Conservation (phyloP, 345 rosid species). For the Cardamine occulta region DNA sequence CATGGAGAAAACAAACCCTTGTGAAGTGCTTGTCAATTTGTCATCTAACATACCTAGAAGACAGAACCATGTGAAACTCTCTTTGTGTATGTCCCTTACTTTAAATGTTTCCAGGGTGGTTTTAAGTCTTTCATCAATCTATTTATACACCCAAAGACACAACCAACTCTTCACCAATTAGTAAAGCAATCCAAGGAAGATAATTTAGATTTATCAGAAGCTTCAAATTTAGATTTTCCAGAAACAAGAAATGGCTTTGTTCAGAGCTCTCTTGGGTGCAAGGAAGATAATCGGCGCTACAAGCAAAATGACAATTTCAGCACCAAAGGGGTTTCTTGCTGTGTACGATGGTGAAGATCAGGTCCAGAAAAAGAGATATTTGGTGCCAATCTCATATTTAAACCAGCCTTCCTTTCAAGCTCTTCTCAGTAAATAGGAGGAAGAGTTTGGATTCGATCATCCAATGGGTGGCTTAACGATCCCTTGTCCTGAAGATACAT, state of each 20-base stretch:
- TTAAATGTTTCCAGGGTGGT: background rate
- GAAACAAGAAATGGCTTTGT: slow-evolving; percentile 24
- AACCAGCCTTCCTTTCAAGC: slow-evolving; percentile 53
- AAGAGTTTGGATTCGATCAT: slow-evolving; percentile 59
- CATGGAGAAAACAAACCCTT: slow-evolving; percentile 3
- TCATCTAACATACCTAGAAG: slow-evolving; percentile 11
- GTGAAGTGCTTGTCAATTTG: background rate
- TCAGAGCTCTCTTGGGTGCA: slow-evolving; percentile 26
- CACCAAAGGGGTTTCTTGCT: slow-evolving; percentile 54
- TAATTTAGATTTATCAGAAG: too few species aligned
- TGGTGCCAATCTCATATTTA: slow-evolving; percentile 54
- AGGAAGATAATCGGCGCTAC: slow-evolving; percentile 30
- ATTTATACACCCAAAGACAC: slow-evolving; percentile 25
- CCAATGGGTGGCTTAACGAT: slow-evolving; percentile 61
- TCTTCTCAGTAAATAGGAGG: slow-evolving; percentile 52
- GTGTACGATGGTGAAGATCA: slow-evolving; percentile 60
- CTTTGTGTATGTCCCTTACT: background rate
- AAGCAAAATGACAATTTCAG: background rate
- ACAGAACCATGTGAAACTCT: slow-evolving; percentile 35
- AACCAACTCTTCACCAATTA: slow-evolving; percentile 14
- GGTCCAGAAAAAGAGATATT: slow-evolving; percentile 47
- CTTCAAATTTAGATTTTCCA: background rate
- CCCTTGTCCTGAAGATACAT: slow-evolving; percentile 56
- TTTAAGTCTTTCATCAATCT: background rate
- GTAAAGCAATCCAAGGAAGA: slow-evolving; percentile 4